Conservation (phyloP, 225 moss, liverwort and hornwort genomes). For the Marchantia paleacea region DNA sequence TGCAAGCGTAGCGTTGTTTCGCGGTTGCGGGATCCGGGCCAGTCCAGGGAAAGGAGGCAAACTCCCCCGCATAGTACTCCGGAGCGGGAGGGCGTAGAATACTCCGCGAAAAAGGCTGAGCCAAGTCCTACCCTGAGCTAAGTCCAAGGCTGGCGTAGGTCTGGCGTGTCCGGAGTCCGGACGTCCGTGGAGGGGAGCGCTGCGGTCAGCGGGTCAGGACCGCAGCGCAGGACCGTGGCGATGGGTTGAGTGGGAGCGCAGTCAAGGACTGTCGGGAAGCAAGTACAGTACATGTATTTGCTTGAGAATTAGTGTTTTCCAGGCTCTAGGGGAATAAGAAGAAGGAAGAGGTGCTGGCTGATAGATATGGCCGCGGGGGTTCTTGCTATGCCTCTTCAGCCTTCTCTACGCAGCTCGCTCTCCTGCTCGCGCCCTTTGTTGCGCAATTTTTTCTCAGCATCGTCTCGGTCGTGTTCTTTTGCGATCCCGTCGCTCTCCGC, state of each 20-base stretch:
- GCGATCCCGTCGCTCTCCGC: background rate
- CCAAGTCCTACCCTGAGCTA: too few relatives aligned
- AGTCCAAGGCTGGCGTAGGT: too few relatives aligned
- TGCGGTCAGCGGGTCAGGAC: too few relatives aligned
- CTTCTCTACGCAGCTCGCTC: background rate
- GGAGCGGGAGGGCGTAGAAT: too few relatives aligned
- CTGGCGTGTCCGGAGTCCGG: background rate
- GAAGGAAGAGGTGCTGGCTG: background rate
- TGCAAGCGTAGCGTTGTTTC: too few relatives aligned
- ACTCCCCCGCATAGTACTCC: too few relatives aligned
- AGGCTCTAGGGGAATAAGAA: background rate
- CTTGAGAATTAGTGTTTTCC: background rate
- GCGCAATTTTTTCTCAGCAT: conserved; percentile 4
- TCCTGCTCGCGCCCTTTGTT: conserved; percentile 12
- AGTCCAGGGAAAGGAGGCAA: too few relatives aligned
- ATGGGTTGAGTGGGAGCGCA: background rate
- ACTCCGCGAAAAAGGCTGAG: too few relatives aligned
- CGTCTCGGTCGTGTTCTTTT: background rate
- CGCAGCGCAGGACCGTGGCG: too few relatives aligned
- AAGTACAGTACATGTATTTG: conserved; percentile 3
- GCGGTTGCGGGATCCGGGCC: too few relatives aligned
- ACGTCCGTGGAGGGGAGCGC: background rate
- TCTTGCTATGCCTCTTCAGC: conserved; percentile 22
- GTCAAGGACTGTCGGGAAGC: background rate
- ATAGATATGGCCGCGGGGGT: conserved; percentile 26